Base-by-base conservation (phyloP, 345 rosid species). In the Hibiscus tridactylites region DNA sequence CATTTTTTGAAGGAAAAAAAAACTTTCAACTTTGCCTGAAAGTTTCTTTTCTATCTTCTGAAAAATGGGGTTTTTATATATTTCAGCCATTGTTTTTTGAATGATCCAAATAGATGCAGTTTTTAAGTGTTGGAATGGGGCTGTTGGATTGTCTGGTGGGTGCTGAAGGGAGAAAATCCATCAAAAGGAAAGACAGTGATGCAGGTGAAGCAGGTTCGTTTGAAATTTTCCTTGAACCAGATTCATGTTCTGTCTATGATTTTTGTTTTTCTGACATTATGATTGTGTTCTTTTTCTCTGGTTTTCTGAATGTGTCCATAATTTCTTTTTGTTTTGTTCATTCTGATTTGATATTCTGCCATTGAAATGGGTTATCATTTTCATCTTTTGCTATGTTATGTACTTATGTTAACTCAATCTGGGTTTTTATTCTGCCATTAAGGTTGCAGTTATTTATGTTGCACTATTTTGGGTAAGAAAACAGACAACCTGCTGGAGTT, bases 161-260 rank as follows among this genome's bases (percentile, higher is more conserved):
- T 33, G 81, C 75, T 76, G 65, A 85, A 61, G 85, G 74, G 50
- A 85, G 78, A 65, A 88, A 77, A 74, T 85, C 86, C 77, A 82
- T 90, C 80, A 95, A 92, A 82, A 78, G 99, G 78, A 95, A 92
- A 82, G 96, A 95, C 71, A 95, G 97, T 78, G 97, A 90, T 76
- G 97, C 99, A 61, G 97, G 93, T 59, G 99, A 95, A 79, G 80
- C 97, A 87, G 99, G 99, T 92, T 50, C 3, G 54, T 13, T 5
- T 13, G 6, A 50, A 50, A 50, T 50, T 50, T 7, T 42, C 46
- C 46, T 42, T 42, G 0, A 8, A 21, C n/a, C 53, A 29, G 5
- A 15, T 69, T 61, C 66, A 61, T 42, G 24, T 46, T 50, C 13
- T 13, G 52, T 4, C 44, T 1, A 31, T 31, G 65, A 0, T 35